Evolutionary conservation across 305 asterid species (phyloP).

Genomic region (Fraxinus xanthoxyloides): DNA sequence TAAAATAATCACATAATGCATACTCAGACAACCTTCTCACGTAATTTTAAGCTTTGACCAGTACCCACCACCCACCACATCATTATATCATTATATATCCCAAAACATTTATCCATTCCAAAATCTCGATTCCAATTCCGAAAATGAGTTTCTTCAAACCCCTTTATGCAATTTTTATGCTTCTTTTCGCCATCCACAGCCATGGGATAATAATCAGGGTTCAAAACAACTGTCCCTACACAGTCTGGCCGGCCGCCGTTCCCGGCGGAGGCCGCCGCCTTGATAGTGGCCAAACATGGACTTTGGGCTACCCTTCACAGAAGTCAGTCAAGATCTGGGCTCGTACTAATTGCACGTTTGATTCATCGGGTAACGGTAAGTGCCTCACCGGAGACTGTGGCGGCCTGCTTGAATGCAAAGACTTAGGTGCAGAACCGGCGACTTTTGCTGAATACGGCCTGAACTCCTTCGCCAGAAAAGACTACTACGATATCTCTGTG

Average conservation of each 20-base stretch:
- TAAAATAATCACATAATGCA: neutral
- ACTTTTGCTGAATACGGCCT: slow-evolving; percentile 45
- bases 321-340: slow-evolving; percentile 44
- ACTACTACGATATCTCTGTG: slow-evolving; percentile 41
- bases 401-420: slow-evolving; percentile 36
- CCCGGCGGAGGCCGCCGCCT: slow-evolving; percentile 52
- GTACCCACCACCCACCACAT: neutral
- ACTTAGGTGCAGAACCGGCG: slow-evolving; percentile 34
- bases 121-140: neutral
- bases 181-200: slow-evolving; percentile 24
- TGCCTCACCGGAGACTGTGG: slow-evolving; percentile 54
- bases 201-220: slow-evolving; percentile 32
- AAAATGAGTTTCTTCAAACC: slow-evolving; percentile 7
- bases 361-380: slow-evolving; percentile 32
- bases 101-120: neutral
- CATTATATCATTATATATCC: neutral
- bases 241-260: slow-evolving; percentile 43
- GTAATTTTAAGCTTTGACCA: neutral
- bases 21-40: neutral
- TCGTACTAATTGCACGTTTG: slow-evolving; percentile 48
- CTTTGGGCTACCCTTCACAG: slow-evolving; percentile 20
- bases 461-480: slow-evolving; percentile 31
- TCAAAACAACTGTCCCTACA: slow-evolving; percentile 46
- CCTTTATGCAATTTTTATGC: slow-evolving; percentile 7
- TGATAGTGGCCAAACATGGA: slow-evolving; percentile 37